These are phyloP conservation scores for Delonix regia DNA, from an alignment of 306 rosid species.

Conservation along the genomic window DNA sequence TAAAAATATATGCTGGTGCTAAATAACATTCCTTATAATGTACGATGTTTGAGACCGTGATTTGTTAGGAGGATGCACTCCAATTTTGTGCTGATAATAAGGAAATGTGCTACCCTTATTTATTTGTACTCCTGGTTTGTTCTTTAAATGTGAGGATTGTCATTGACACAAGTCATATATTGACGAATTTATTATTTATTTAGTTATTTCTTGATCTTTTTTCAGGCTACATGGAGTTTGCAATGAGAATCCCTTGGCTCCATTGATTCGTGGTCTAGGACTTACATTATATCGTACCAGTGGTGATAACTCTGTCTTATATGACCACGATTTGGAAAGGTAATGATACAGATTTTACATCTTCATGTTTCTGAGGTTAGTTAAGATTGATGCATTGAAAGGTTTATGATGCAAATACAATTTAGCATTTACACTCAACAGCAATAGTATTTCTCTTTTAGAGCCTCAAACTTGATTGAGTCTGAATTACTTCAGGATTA, in stretches of 20 bases:
- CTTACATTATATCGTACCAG: slow-evolving; percentile 81
- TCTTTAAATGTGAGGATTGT: background rate
- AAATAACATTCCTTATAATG: background rate
- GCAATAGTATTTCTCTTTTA: slow-evolving; percentile 11
- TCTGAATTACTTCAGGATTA: background rate
- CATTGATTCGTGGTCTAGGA: slow-evolving; percentile 75
- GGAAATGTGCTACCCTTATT: background rate
- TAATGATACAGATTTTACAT: slow-evolving; percentile 30
- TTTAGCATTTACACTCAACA: background rate
- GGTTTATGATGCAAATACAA: slow-evolving; percentile 19
- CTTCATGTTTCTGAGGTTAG: background rate
- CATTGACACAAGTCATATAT: background rate
- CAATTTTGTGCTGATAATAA: background rate
- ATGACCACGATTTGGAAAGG: slow-evolving; percentile 97
- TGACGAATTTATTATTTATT: background rate
- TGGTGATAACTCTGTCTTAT: slow-evolving; percentile 83
- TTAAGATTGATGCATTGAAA: slow-evolving; percentile 23
- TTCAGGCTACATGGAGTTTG: slow-evolving; percentile 90
- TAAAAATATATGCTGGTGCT: background rate
- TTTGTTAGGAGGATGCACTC: background rate
- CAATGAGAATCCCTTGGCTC: slow-evolving; percentile 91
- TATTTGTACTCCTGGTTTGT: background rate
- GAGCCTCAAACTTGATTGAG: background rate
- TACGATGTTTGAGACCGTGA: slow-evolving; percentile 1
- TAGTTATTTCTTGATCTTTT: slow-evolving; percentile 27